Evolutionary conservation across 495 filamentous ascomycete genomes (phyloP).

Genomic region (Neurospora sp.): DNA sequence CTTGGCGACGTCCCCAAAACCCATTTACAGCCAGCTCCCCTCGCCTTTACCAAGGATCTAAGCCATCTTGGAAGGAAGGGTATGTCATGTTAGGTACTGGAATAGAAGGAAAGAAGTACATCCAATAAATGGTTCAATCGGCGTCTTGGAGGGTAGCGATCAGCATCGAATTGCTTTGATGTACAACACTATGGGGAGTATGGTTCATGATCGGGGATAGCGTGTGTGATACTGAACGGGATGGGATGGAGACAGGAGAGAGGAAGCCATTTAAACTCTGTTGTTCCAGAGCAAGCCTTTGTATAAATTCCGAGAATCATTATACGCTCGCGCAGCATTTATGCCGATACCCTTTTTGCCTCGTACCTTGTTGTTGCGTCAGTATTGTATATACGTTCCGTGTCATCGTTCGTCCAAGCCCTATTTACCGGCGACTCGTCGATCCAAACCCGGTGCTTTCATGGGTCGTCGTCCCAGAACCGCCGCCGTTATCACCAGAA

Average conservation of each 20-base stretch:
- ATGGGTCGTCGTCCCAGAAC: slow-evolving; percentile 43
- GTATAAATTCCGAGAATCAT: neutral
- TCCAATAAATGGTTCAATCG: neutral
- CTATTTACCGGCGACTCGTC: slow-evolving; percentile 51
- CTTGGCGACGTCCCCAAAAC: neutral
- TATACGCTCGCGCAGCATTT: neutral
- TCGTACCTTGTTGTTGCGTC: neutral
- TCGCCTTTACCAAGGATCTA: neutral
- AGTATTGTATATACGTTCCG: neutral
- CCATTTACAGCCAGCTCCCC: neutral
- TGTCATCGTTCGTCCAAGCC: neutral
- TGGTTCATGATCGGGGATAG: neutral
- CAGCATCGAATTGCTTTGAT: neutral
- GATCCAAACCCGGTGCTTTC: slow-evolving; percentile 88
- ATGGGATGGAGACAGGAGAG: neutral
- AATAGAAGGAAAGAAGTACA: neutral
- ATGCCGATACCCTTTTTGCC: neutral
- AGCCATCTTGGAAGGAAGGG: neutral
- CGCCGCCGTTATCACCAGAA: slow-evolving; percentile 23
- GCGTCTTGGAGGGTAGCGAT: neutral
- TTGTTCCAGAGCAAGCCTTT: neutral
- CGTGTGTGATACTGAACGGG: neutral
- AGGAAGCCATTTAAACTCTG: neutral
- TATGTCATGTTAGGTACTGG: neutral
- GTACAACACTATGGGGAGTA: neutral